These are phyloP conservation scores for Calocybe indica DNA, from an alignment of 768 basidiomycete species.

Conservation along the genomic window DNA sequence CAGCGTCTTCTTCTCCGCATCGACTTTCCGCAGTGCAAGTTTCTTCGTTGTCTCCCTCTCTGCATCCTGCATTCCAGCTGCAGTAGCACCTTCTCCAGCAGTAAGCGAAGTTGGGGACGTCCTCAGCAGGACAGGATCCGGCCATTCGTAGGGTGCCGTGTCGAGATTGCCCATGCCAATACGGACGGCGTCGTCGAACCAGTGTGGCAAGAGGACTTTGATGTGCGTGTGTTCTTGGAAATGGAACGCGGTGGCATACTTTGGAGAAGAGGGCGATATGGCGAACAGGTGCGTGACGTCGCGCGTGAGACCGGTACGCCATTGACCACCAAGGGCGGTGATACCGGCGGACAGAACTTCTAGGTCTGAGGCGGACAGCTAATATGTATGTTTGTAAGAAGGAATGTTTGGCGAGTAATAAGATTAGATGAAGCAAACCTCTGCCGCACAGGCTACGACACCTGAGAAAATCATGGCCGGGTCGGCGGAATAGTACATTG, in stretches of 20 bases:
- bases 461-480: slow-evolving; percentile 80
- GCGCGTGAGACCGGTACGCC: slow-evolving; percentile 66
- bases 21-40: slow-evolving; percentile 13
- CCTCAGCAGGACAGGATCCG: slow-evolving; percentile 52
- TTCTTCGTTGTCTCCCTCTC: slow-evolving; percentile 15
- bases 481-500: slow-evolving; percentile 69
- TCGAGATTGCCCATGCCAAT: slow-evolving; percentile 46
- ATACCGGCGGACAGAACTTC: slow-evolving; percentile 73
- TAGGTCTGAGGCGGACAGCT: slow-evolving; percentile 60
- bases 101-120: slow-evolving; percentile 9
- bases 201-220: slow-evolving; percentile 78
- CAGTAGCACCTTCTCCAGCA: slow-evolving; percentile 13
- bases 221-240: slow-evolving; percentile 54
- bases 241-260: slow-evolving; percentile 50
- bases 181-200: slow-evolving; percentile 80
- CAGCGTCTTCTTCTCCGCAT: slow-evolving; percentile 25
- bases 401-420: neutral
- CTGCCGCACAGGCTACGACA: slow-evolving; percentile 64
- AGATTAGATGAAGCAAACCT: slow-evolving; percentile 32
- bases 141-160: slow-evolving; percentile 63
- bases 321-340: slow-evolving; percentile 75
- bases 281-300: slow-evolving; percentile 89
- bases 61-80: slow-evolving; percentile 16
- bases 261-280: slow-evolving; percentile 41
- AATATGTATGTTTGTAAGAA: neutral